Evolutionary conservation across 179 eudicot species (phyloP), one percentile per base, ranked within the genome.

Genomic region (Drosera spatulata): DNA sequence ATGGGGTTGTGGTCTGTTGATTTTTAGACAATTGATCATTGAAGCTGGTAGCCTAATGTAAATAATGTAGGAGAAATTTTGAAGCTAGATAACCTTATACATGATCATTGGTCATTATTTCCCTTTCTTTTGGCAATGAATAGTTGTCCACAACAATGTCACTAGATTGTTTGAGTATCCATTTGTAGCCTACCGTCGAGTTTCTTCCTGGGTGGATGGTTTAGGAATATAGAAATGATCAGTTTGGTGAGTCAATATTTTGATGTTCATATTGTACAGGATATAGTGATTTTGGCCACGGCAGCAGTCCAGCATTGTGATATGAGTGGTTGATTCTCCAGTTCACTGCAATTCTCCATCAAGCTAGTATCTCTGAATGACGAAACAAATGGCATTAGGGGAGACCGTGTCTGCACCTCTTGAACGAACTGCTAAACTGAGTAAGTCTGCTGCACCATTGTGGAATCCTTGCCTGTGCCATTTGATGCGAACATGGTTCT

Each of bases 371-470:
- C n/a, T 14, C 67, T 53, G 66, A 69, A 46, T 55, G 50, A 75
- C 58, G 62, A 72, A 72, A 63, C 62, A 65, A 53, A 73, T 77
- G 75, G 60, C 66, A 60, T 70, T 68, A 79, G 71, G 75, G 58
- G 83, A 78, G 61, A 69, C 50, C 58, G 77, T 75, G 86, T 63
- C 96, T 45, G 91, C 77, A 58, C 69, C 85, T 69, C 64, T 84
- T 37, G 88, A 81, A 44, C 74, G 73, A 64, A 61, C 79, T 58
- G 40, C 58, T 45, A 82, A 74, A 73, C 74, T 81, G 47, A 77
- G 97, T 86, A 77, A 50, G 71, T 37, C 47, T 41, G 14, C 39
- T 47, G 14, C 2, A 50, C 22, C 10, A 55, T 11, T 38, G 2
- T 59, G 61, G 42, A 53, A 58, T 10, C 41, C 10, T 33, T 12